phyloP scores from a whole-genome alignment of 306 rosid genomes.

The Cucurbita maxima region DNA sequence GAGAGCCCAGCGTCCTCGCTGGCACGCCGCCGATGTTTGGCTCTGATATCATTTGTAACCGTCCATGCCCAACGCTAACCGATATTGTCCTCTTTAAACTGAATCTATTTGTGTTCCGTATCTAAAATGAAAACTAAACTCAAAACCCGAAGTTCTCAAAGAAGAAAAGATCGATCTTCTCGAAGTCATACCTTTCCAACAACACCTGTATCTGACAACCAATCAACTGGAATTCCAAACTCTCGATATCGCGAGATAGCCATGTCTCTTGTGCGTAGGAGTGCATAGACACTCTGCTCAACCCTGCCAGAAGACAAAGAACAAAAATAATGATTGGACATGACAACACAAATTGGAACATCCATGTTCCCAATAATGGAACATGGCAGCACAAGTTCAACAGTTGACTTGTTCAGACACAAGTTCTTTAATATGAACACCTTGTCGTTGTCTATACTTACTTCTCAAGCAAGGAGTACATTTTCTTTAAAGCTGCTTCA shows the following conservation, averaged over 20 bases:
- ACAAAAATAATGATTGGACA: background rate
- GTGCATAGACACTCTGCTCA: slow-evolving; percentile 85
- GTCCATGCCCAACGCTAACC: too few relatives aligned
- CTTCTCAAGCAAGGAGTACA: slow-evolving; percentile 96
- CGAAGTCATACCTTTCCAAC: slow-evolving; percentile 68
- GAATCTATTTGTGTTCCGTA: background rate
- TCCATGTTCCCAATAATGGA: background rate
- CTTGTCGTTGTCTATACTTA: slow-evolving; percentile 16
- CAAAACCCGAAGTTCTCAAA: too few relatives aligned
- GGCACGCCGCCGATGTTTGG: too few relatives aligned
- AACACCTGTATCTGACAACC: slow-evolving; percentile 84
- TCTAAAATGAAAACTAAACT: background rate
- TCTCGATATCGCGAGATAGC: slow-evolving; percentile 84
- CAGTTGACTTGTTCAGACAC: background rate
- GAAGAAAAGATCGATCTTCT: background rate
- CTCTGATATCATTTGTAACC: too few relatives aligned
- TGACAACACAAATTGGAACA: background rate
- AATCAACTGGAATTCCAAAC: slow-evolving; percentile 85
- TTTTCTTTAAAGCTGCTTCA: slow-evolving; percentile 84
- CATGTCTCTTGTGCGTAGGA: slow-evolving; percentile 88
- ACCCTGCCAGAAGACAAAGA: slow-evolving; percentile 33
- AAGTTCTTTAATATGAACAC: background rate
- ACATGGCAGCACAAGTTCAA: background rate
- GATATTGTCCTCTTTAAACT: background rate
- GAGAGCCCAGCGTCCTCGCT: too few relatives aligned